phyloP scores from a whole-genome alignment of 495 filamentous ascomycete genomes.

The Choiromyces venosus region DNA sequence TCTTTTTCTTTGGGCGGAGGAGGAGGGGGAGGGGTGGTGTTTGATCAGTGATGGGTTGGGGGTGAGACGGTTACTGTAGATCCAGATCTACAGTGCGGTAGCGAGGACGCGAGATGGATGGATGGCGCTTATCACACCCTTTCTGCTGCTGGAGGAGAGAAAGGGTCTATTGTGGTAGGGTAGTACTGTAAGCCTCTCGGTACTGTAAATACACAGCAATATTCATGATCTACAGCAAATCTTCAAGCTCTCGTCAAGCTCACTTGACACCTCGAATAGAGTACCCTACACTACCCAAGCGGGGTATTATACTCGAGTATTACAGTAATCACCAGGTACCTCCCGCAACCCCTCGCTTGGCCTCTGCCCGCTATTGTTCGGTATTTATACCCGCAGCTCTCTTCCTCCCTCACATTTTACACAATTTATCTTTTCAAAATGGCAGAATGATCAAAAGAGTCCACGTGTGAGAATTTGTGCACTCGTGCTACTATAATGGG shows the following conservation, averaged over 20 bases:
- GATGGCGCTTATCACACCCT: not conserved
- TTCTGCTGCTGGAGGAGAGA: not conserved
- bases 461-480: constrained; percentile 1
- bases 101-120: not conserved
- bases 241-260: not conserved
- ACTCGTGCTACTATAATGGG: not conserved
- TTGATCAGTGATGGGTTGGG: not conserved
- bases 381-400: not conserved
- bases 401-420: not conserved
- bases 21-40: not conserved
- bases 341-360: not conserved
- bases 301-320: too few species aligned
- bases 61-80: not conserved
- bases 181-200: not conserved
- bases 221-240: not conserved
- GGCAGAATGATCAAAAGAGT: not conserved
- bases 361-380: not conserved
- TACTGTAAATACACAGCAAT: not conserved
- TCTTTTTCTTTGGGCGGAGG: not conserved
- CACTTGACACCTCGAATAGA: not conserved
- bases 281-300: not conserved
- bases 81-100: not conserved
- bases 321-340: not conserved
- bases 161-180: not conserved
- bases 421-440: not conserved